These are phyloP conservation scores for Fusarium phyllophilum DNA, from an alignment of 2,329 filamentous ascomycete species.

Conservation along the genomic window DNA sequence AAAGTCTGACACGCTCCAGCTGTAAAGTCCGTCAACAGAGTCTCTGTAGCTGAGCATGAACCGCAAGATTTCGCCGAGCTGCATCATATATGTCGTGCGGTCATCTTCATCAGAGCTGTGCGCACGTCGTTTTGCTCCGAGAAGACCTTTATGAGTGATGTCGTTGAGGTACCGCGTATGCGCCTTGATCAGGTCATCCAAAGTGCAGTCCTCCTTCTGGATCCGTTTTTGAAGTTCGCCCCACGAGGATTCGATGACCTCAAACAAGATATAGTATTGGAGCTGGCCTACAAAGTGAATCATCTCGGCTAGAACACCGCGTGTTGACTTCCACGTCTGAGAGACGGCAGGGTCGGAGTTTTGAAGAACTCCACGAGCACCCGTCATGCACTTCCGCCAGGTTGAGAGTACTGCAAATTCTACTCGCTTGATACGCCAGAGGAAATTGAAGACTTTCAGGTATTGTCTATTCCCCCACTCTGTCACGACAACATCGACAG, in stretches of 20 bases:
- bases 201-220: slow-evolving; percentile 84
- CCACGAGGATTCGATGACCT: slow-evolving; percentile 98
- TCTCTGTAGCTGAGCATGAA: slow-evolving; percentile 95
- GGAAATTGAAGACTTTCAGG: slow-evolving; percentile 98
- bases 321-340: slow-evolving; percentile 88
- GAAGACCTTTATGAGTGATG: slow-evolving; percentile 94
- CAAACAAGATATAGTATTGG: slow-evolving; percentile 98
- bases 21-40: slow-evolving; percentile 92
- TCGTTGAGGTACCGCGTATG: slow-evolving; percentile 91
- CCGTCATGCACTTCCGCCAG: slow-evolving; percentile 97
- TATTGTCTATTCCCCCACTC: slow-evolving; percentile 97
- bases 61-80: slow-evolving; percentile 91
- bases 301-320: slow-evolving; percentile 94
- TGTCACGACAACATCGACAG: slow-evolving; percentile 95
- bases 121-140: slow-evolving; percentile 73
- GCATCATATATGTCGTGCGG: slow-evolving; percentile 81
- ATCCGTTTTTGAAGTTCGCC: slow-evolving; percentile 86
- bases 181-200: slow-evolving; percentile 93
- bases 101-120: slow-evolving; percentile 69
- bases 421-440: slow-evolving; percentile 97
- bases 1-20: slow-evolving; percentile 94
- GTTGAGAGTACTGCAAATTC: slow-evolving; percentile 92
- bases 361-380: slow-evolving; percentile 87
- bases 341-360: slow-evolving; percentile 75
- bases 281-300: slow-evolving; percentile 97